phyloP scores from a whole-genome alignment of 1,284 basidiomycete genomes.

The Irpex sp. region DNA sequence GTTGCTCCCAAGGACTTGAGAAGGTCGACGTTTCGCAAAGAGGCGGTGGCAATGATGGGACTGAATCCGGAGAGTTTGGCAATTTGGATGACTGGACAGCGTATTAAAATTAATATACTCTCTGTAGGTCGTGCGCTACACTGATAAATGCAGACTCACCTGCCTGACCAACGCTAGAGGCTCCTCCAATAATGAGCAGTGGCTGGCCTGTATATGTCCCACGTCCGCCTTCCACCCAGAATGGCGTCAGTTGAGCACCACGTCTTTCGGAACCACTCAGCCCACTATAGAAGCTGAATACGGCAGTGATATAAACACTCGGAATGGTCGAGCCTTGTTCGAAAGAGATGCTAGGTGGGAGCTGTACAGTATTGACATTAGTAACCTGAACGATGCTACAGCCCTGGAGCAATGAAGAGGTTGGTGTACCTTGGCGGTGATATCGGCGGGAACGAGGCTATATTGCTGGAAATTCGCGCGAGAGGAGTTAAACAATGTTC shows the following conservation, averaged over 20 bases:
- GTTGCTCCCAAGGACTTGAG: conserved; percentile 48
- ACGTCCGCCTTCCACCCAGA: conserved; percentile 26
- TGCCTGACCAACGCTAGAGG: conserved; percentile 23
- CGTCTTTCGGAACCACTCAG: conserved; percentile 1
- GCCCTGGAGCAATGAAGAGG: too few species aligned
- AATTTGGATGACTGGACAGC: conserved; percentile 36
- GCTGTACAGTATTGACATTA: conserved; percentile 10
- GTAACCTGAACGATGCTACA: too few species aligned
- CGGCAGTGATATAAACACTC: conserved; percentile 34
- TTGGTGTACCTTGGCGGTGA: conserved; percentile 36
- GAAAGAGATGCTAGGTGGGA: conserved; percentile 26
- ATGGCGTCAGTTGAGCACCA: conserved; percentile 28
- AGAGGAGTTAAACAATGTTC: too few species aligned
- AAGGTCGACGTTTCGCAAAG: conserved; percentile 34
- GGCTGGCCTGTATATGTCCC: conserved; percentile 35
- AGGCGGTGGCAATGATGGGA: conserved; percentile 45
- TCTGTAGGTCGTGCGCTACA: neutral
- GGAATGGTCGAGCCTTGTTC: conserved; percentile 37
- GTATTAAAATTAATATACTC: neutral
- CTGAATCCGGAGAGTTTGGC: conserved; percentile 45
- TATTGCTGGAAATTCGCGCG: conserved; percentile 49
- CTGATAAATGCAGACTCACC: neutral
- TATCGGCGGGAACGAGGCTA: conserved; percentile 35
- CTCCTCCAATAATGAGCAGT: conserved; percentile 41
- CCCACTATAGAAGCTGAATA: conserved; percentile 35